Evolutionary conservation across 129 eudicot genomes (phyloP), one percentile per base, ranked within the genome.

Genomic region (Tanacetum coccineum): DNA sequence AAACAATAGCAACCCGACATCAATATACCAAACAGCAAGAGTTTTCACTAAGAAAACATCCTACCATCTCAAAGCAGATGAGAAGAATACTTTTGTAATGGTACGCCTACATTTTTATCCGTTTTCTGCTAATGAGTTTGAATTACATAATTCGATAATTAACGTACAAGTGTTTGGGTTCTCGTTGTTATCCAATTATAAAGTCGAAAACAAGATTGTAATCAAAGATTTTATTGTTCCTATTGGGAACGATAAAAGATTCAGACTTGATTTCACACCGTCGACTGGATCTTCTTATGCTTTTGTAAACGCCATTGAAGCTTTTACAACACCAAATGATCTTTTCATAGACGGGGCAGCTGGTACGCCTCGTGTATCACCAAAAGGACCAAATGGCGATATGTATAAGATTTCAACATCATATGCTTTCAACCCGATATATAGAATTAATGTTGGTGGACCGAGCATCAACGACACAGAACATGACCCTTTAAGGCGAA

Each of bases 51-150:
- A 3, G 6, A 47, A 39, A 40, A 70, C 91, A 15, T 18, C 19
- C 26, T 88, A 88, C 50, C 62, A 78, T 2, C 76, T 85, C 3
- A 39, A 54, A 28, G 69, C 72, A 36, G 69, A 52, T 39, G 58
- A 45, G 1, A 70, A 9, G 56, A 85, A 85, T n/a, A 85, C 74
- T 51, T 85, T 81, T 66, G 75, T 89, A 46, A 73, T 85, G 81
- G 75, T 89, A 68, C 87, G 86, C 13, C 76, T 89, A 70, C 90
- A 83, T 68, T 85, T 89, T 63, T 83, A 44, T 44, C 83, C 84
- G 1, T 83, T 83, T n/a, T 9, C 70, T 12, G 61, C 76, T 4
- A 54, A 61, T 1, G 70, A 10, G 32, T 9, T 20, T 39, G 71
- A 62, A 14, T 72, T 85, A 52, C 17, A 55, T 0, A 20, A 59